phyloP scores from a whole-genome alignment of 2,329 filamentous ascomycete species.

The Calonectria fujianensis region DNA sequence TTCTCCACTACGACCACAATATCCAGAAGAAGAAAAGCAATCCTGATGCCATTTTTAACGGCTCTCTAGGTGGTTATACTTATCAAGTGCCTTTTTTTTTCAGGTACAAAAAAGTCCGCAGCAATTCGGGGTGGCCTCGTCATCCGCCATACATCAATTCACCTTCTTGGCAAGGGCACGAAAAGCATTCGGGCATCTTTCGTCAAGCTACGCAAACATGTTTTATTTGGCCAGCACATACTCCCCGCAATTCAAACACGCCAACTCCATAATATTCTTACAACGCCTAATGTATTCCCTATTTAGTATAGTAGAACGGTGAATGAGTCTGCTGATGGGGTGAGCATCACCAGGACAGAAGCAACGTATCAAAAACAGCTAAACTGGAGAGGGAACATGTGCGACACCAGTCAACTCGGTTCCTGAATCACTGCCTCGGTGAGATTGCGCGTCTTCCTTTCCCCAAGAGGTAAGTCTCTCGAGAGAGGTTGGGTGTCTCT shows the following conservation, averaged over 20 bases:
- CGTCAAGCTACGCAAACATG: background rate
- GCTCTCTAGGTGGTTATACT: no score
- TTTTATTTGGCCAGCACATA: background rate
- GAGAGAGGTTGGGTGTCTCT: constrained; percentile 63
- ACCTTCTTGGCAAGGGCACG: background rate
- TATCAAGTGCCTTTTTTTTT: no score
- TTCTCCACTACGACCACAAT: no score
- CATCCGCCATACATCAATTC: background rate
- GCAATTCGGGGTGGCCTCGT: background rate
- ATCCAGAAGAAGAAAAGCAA: no score
- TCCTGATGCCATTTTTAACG: no score
- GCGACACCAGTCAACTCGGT: constrained; percentile 60
- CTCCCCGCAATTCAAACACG: background rate
- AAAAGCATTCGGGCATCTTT: no score
- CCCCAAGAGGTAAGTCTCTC: constrained; percentile 55
- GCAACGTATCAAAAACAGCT: background rate
- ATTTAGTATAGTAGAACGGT: constrained; percentile 16
- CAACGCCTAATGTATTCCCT: background rate
- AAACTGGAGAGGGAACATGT: constrained; percentile 49
- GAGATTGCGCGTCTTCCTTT: constrained; percentile 56
- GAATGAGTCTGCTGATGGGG: background rate
- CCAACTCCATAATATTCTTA: background rate
- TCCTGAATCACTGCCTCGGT: constrained; percentile 61
- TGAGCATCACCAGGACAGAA: background rate
- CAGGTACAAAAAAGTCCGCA: background rate